Evolutionary conservation across 768 basidiomycete genomes (phyloP).

Genomic region (Trametes cubensis): DNA sequence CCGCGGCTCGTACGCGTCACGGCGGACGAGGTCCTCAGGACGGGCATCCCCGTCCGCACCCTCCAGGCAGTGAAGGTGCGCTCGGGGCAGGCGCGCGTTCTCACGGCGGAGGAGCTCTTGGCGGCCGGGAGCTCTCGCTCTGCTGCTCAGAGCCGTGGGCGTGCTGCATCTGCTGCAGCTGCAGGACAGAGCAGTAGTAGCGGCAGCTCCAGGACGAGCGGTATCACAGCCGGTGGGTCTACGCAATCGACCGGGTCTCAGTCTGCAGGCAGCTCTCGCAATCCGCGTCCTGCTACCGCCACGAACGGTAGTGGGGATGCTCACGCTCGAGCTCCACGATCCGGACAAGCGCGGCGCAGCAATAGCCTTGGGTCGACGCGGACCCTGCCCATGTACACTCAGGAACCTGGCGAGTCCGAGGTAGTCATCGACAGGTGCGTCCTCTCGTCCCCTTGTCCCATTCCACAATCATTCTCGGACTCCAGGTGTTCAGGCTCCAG

Average conservation of each 20-base stretch:
- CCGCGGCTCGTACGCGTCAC: conserved; percentile 15
- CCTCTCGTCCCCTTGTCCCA: background rate
- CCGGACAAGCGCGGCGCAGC: conserved; percentile 16
- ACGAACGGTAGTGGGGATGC: background rate
- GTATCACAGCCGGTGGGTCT: background rate
- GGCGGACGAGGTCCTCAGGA: conserved; percentile 21
- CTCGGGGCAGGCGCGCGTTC: conserved; percentile 33
- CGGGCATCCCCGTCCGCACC: conserved; percentile 20
- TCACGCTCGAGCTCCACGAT: background rate
- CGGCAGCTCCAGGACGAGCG: background rate
- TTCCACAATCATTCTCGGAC: background rate
- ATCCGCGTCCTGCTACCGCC: background rate
- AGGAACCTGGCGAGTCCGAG: conserved; percentile 83
- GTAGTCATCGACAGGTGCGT: conserved; percentile 64
- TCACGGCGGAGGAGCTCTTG: conserved; percentile 63
- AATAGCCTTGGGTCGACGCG: conserved; percentile 73
- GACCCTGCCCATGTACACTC: conserved; percentile 78
- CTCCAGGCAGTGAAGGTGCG: conserved; percentile 21
- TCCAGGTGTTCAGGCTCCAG: no score
- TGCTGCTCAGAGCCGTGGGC: background rate
- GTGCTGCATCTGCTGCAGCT: background rate
- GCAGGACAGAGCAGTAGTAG: background rate
- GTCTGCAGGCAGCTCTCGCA: background rate
- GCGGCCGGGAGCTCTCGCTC: conserved; percentile 28
- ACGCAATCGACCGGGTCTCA: background rate